Conservation (phyloP, 768 basidiomycete species). For the Pleurotus tuber-regium region DNA sequence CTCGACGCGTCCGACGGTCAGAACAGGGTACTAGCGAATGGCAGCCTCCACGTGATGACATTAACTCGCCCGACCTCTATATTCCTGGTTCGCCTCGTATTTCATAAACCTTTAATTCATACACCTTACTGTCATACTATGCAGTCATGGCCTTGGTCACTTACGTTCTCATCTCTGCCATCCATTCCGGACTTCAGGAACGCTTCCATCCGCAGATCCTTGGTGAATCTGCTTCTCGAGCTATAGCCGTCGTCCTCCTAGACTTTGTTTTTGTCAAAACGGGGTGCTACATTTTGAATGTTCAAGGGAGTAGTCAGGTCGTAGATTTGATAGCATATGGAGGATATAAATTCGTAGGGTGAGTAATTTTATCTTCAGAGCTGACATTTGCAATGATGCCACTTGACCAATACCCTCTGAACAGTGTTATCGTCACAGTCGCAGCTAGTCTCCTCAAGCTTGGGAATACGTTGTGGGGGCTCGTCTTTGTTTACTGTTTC, state of each 20-base stretch:
- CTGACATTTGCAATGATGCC: neutral
- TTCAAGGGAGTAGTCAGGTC: constrained; percentile 67
- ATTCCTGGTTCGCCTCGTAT: constrained; percentile 68
- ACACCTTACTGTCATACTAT: neutral
- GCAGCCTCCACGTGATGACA: constrained; percentile 88
- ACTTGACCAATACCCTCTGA: too few relatives aligned
- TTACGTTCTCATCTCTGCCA: constrained; percentile 86
- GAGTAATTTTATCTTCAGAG: constrained; percentile 21
- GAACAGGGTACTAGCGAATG: constrained; percentile 74
- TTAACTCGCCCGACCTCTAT: constrained; percentile 95
- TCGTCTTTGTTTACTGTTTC: constrained; percentile 83
- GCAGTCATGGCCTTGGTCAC: constrained; percentile 95
- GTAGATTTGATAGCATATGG: constrained; percentile 89
- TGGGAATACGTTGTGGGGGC: constrained; percentile 58
- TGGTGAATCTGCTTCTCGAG: constrained; percentile 81
- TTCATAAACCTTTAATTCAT: neutral
- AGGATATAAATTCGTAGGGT: constrained; percentile 99
- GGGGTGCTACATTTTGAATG: constrained; percentile 92
- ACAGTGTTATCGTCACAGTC: constrained; percentile 83
- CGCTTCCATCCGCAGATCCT: constrained; percentile 88
- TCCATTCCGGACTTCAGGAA: constrained; percentile 78
- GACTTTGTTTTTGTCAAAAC: constrained; percentile 89
- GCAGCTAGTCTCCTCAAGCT: constrained; percentile 65
- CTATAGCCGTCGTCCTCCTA: constrained; percentile 78
- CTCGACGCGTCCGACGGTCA: constrained; percentile 61